phyloP scores from a whole-genome alignment of 371 early-diverging fungal genomes.

The Apophysomyces variabilis region DNA sequence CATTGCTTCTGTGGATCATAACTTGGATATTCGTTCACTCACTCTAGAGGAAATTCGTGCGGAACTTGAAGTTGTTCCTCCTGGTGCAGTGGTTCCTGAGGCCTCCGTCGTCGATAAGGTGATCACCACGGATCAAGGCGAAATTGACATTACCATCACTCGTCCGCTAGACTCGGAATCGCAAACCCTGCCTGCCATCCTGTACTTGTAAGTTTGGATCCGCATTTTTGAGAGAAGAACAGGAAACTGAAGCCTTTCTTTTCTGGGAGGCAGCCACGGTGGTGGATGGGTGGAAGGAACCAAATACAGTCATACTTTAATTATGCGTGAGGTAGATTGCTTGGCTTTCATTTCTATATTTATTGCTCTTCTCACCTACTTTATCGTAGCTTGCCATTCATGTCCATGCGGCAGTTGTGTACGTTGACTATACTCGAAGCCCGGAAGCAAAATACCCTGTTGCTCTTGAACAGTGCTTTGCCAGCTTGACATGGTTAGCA shows the following conservation, averaged over 20 bases:
- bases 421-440: constrained; percentile 27
- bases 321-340: constrained; percentile 19
- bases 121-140: background rate
- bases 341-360: constrained; percentile 1
- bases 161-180: constrained; percentile 22
- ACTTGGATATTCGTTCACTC: no score
- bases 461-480: constrained; percentile 33
- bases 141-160: constrained; percentile 13
- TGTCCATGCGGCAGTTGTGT: constrained; percentile 23
- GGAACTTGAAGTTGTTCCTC: no score
- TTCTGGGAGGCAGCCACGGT: constrained; percentile 16
- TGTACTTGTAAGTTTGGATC: constrained; percentile 17
- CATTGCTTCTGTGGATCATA: no score
- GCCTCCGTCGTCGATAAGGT: background rate
- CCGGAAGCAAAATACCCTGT: constrained; percentile 38
- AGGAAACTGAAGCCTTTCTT: background rate
- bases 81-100: background rate
- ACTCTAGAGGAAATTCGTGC: no score
- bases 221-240: no score
- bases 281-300: constrained; percentile 28
- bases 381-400: constrained; percentile 10
- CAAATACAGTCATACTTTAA: constrained; percentile 21
- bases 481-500: constrained; percentile 22
- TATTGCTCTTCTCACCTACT: background rate
- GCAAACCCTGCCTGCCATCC: constrained; percentile 19